Base-by-base conservation (phyloP, 1,284 basidiomycete genomes). In the Naganishia cerealis region DNA sequence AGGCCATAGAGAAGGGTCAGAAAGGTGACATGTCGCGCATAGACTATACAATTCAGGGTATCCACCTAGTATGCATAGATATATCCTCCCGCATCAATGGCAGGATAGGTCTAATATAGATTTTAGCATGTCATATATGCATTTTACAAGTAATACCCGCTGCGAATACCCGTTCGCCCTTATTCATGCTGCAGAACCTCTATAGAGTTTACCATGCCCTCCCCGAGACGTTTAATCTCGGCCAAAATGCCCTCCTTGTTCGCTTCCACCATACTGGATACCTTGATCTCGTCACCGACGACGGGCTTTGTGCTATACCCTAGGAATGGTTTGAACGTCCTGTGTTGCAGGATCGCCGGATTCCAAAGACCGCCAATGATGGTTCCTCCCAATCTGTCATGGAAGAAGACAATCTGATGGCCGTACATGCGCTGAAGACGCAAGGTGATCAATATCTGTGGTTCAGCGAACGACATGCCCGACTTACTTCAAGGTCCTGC, bases 291-390 rank as follows among this genome's bases (percentile, higher is more conserved):
- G 13, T 75, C 75, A 10, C 66, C 71, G 8, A 71, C 71, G 15
- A 78, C 73, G 7, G 88, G 91, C 46, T 78, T 81, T 73, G 86
- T 87, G 0, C 88, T 90, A 80, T 90, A 95, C 2, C 89, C 90
- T 18, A 91, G 86, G 63, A 93, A 83, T 5, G 94, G 91, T 74
- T 91, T 88, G 84, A 96, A 93, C 2, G 87, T 84, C 56, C 83
- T 77, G 26, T 81, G 75, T 57, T 78, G 75, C 13, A 75, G 72
- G 33, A 85, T 83, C 10, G 76, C 63, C 0, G 91, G 90, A 74
- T 96, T 92, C 90, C 93, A 98, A 0, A 97, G 86, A 0, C 86
- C 88, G 8, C 91, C 94, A 65, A 95, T 88, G 9, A 84, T 82
- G 61, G 85, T 82, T 0, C 95, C 94, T 16, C 96, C 96, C 43